A percentile compares a stretch with the other conserved stretches of the same genome.
Conservation (phyloP, 192 early-diverging fungal species). For the Spizellomyces punctatus region DNA sequence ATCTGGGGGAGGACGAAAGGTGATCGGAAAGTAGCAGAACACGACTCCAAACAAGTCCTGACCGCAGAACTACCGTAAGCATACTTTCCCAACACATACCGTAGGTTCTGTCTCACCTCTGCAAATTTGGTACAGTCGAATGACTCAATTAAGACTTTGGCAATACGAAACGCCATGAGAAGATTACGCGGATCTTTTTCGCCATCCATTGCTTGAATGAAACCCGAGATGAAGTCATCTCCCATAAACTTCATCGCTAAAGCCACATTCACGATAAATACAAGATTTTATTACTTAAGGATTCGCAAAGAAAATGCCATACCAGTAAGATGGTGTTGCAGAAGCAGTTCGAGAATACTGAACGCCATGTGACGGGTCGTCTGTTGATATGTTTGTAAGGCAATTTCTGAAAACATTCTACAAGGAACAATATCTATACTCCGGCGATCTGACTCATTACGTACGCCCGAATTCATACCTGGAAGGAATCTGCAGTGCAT, state of each 20-base stretch:
- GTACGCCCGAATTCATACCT: too few relatives aligned
- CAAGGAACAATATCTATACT: too few relatives aligned
- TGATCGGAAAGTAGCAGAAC: conserved; percentile 99
- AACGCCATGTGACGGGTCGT: conserved; percentile 75
- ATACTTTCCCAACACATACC: too few relatives aligned
- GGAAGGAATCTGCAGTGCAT: conserved; percentile 24
- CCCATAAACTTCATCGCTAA: conserved; percentile 67
- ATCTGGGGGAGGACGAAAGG: conserved; percentile 93
- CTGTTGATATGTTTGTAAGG: conserved; percentile 92
- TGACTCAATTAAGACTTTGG: conserved; percentile 67
- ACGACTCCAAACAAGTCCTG: conserved; percentile 93
- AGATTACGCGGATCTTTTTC: conserved; percentile 99
- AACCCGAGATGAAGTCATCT: conserved; percentile 77
- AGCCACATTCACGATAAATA: conserved; percentile 15
- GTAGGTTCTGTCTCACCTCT: conserved; percentile 71
- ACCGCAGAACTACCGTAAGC: too few relatives aligned
- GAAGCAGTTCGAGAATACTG: conserved; percentile 68
- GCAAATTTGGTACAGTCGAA: conserved; percentile 80
- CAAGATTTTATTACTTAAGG: too few relatives aligned
- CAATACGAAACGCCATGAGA: conserved; percentile 79
- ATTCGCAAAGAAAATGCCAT: too few relatives aligned
- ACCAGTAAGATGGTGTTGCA: conserved; percentile 65
- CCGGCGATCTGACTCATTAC: too few relatives aligned
- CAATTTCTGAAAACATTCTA: conserved; percentile 80
- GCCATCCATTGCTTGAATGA: conserved; percentile 87